These are phyloP conservation scores for Cucumis variabilis DNA, from an alignment of 331 rosid species.

Conservation along the genomic window DNA sequence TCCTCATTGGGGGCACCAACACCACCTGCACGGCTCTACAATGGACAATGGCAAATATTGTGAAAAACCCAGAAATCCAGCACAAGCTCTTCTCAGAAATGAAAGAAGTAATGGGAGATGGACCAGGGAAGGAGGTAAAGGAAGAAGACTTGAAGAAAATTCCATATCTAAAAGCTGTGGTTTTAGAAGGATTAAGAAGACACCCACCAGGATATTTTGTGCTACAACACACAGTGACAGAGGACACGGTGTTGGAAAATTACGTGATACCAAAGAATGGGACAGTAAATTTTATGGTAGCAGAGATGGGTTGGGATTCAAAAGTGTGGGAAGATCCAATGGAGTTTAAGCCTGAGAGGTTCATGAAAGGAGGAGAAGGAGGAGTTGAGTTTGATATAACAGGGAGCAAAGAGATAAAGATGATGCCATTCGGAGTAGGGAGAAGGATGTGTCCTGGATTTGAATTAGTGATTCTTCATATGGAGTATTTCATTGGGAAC, in stretches of 20 bases:
- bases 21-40: not conserved
- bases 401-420: slow-evolving; percentile 58
- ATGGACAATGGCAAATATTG: slow-evolving; percentile 8
- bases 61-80: slow-evolving; percentile 26
- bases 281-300: slow-evolving; percentile 61
- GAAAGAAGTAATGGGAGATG: slow-evolving; percentile 30
- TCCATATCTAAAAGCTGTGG: not conserved
- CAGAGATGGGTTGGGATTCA: slow-evolving; percentile 71
- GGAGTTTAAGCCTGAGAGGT: slow-evolving; percentile 47
- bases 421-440: slow-evolving; percentile 88
- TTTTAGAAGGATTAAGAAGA: slow-evolving; percentile 26
- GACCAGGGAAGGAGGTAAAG: slow-evolving; percentile 35
- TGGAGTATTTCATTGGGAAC: slow-evolving; percentile 73
- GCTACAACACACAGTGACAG: slow-evolving; percentile 7
- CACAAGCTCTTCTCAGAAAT: slow-evolving; percentile 48
- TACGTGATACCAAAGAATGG: slow-evolving; percentile 35
- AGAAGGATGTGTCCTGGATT: slow-evolving; percentile 73
- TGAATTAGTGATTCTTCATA: slow-evolving; percentile 56
- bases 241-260: not conserved
- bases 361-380: slow-evolving; percentile 58
- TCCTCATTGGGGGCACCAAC: not conserved
- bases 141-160: slow-evolving; percentile 44
- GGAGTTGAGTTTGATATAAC: slow-evolving; percentile 50
- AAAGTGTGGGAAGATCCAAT: slow-evolving; percentile 7
- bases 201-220: slow-evolving; percentile 7